A percentile compares a stretch with the other conserved stretches of the same genome.
Conservation (phyloP, 768 basidiomycete genomes). For the Panus rudis region DNA sequence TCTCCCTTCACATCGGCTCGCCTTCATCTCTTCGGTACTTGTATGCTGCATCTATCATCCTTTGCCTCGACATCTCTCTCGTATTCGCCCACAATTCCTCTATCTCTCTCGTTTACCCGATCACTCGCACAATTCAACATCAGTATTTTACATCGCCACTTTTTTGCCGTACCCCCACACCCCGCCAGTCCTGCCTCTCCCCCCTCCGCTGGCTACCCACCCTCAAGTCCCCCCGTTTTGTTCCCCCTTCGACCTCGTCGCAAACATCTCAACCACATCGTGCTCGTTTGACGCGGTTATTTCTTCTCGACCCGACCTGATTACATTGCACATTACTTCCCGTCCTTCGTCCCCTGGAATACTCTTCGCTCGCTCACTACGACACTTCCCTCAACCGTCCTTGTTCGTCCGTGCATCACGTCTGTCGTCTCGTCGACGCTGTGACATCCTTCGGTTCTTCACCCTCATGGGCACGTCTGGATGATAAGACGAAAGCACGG, state of each 20-base stretch:
- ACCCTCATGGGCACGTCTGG: no score
- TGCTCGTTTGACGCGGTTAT: background rate
- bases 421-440: no score
- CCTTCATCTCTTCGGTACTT: constrained; percentile 3
- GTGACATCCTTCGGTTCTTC: no score
- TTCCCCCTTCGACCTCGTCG: background rate
- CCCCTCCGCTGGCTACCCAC: background rate
- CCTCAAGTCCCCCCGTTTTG: background rate
- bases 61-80: constrained; percentile 7
- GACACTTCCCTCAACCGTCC: no score
- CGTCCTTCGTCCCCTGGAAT: no score
- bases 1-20: background rate
- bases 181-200: background rate
- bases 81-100: background rate
- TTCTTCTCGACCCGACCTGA: no score
- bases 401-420: no score
- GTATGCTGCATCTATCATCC: constrained; percentile 11
- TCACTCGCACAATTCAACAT: background rate
- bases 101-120: background rate
- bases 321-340: no score
- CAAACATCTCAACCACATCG: background rate
- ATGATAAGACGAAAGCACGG: no score
- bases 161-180: no score
- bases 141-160: background rate
- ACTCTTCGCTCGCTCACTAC: no score